Evolutionary conservation across 768 basidiomycete genomes (phyloP).

Genomic region (Mycena polygramma): DNA sequence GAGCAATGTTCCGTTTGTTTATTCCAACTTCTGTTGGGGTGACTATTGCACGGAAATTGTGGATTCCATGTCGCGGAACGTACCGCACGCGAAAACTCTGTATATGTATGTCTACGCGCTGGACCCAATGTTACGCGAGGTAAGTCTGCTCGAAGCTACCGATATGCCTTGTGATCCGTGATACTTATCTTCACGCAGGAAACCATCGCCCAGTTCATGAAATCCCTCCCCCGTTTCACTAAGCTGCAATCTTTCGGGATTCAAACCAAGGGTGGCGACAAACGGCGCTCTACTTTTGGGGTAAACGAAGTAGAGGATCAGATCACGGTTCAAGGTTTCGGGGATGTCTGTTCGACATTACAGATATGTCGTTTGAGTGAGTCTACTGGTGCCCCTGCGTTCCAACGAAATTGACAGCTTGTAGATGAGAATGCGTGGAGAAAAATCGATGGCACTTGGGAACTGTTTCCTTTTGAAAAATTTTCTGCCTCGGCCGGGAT

Average conservation of each 20-base stretch:
- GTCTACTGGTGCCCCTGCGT: not conserved
- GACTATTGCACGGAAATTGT: not conserved
- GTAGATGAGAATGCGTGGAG: not conserved
- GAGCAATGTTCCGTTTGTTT: not conserved
- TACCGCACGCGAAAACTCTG: not conserved
- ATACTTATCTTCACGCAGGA: too few relatives aligned
- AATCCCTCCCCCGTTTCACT: too few relatives aligned
- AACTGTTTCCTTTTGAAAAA: not conserved
- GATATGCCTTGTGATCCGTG: too few relatives aligned
- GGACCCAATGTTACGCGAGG: too few relatives aligned
- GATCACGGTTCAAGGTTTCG: not conserved
- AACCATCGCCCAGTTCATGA: too few relatives aligned
- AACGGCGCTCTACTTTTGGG: too few relatives aligned
- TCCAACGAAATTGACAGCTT: not conserved
- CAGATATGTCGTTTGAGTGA: not conserved
- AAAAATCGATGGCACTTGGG: not conserved
- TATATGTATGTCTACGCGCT: not conserved
- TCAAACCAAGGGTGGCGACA: too few relatives aligned
- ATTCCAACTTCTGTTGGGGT: not conserved
- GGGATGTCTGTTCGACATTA: not conserved
- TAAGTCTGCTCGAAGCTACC: too few relatives aligned
- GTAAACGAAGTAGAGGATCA: not conserved
- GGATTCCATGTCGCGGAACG: not conserved
- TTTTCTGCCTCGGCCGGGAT: not conserved
- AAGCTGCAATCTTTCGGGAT: too few relatives aligned